Evolutionary conservation across 345 rosid genomes (phyloP).

Genomic region (Eucalyptus shirleyi): DNA sequence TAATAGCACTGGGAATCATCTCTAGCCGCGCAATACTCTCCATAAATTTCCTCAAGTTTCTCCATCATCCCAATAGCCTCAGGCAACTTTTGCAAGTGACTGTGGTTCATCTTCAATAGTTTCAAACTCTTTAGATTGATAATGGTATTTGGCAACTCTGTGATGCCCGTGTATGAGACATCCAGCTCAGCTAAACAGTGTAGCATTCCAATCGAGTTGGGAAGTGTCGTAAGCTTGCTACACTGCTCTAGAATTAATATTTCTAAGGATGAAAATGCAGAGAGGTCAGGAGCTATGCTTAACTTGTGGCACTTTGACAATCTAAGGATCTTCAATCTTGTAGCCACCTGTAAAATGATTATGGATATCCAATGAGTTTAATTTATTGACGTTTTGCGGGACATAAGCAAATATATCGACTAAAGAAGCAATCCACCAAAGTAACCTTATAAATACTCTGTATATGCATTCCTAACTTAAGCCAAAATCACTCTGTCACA

Average conservation of each 20-base stretch:
- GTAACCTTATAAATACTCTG: neutral
- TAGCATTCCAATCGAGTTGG: neutral
- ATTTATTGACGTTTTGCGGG: neutral
- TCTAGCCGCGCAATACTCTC: fast-evolving
- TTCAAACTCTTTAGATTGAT: neutral
- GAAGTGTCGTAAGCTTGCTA: fast-evolving
- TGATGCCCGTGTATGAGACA: fast-evolving
- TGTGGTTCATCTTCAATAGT: fast-evolving
- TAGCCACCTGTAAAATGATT: neutral
- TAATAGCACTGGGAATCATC: neutral
- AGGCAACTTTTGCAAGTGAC: neutral
- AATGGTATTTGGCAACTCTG: neutral
- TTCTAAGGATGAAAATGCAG: neutral
- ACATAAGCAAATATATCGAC: neutral
- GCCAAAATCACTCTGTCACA: neutral
- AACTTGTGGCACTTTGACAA: too few relatives aligned
- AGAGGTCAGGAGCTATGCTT: neutral
- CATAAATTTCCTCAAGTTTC: neutral
- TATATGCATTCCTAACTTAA: neutral
- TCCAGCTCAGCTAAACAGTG: neutral
- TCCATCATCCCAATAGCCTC: neutral
- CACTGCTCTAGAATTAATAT: fast-evolving
- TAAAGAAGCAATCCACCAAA: neutral
- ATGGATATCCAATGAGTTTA: neutral
- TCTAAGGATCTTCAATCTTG: fast-evolving